Percentiles rank a stretch among this genome's conserved stretches.
Evolutionary conservation across 768 basidiomycete species (phyloP).

Genomic region (Amanita rubescens): DNA sequence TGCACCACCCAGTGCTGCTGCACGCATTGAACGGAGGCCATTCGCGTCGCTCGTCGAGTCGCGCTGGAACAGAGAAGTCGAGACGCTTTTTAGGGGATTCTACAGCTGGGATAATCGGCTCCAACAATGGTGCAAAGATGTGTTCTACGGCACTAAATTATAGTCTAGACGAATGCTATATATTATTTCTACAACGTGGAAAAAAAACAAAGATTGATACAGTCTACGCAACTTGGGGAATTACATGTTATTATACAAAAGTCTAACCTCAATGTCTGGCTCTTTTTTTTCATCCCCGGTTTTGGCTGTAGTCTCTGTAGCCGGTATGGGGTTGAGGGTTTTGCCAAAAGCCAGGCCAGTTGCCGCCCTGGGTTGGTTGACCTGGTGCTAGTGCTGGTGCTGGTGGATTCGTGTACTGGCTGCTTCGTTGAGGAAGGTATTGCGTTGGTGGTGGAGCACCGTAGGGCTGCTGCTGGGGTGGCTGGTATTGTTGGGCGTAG

Average conservation of each 20-base stretch:
- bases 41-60: constrained; percentile 42
- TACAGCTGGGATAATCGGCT: constrained; percentile 39
- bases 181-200: no score
- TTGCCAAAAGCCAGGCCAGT: constrained; percentile 7
- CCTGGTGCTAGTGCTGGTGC: background rate
- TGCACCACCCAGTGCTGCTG: constrained; percentile 48
- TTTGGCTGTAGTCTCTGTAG: constrained; percentile 1
- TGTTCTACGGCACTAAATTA: constrained; percentile 33
- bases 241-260: background rate
- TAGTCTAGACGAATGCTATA: no score
- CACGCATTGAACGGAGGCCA: constrained; percentile 40
- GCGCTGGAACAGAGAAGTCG: constrained; percentile 55
- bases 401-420: constrained; percentile 1
- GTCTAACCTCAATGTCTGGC: background rate
- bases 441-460: constrained; percentile 8
- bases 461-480: constrained; percentile 13
- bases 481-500: constrained; percentile 11
- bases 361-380: background rate
- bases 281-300: background rate
- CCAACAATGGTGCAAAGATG: constrained; percentile 37
- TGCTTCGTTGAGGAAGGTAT: constrained; percentile 6
- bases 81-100: constrained; percentile 33
- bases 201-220: no score
- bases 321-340: constrained; percentile 1
- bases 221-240: no score